phyloP scores from a whole-genome alignment of 768 basidiomycete species.

The Mycena rebaudengoi region DNA sequence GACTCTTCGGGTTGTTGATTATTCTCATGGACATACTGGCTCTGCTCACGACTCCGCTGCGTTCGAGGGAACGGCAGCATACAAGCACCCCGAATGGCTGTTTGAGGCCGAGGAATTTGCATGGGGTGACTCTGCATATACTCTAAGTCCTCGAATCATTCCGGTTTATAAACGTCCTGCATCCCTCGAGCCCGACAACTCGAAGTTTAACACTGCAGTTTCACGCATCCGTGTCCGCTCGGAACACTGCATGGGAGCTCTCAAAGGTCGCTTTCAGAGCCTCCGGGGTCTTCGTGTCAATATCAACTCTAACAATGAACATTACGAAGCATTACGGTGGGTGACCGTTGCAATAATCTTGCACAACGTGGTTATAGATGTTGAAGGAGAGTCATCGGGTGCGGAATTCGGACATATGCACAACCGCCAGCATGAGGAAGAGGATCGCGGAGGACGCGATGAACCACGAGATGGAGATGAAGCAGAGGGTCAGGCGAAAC shows the following conservation, averaged over 20 bases:
- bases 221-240: slow-evolving; percentile 42
- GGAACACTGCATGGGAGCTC: slow-evolving; percentile 47
- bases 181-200: slow-evolving; percentile 33
- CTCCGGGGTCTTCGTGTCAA: slow-evolving; percentile 38
- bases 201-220: slow-evolving; percentile 36
- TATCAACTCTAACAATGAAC: slow-evolving; percentile 38
- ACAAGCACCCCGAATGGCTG: slow-evolving; percentile 31
- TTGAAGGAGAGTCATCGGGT: slow-evolving; percentile 36
- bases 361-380: slow-evolving; percentile 44
- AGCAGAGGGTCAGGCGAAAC: slow-evolving; percentile 25
- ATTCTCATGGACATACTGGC: slow-evolving; percentile 42
- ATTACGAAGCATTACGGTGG: slow-evolving; percentile 38
- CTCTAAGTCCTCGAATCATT: slow-evolving; percentile 36
- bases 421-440: slow-evolving; percentile 19
- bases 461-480: slow-evolving; percentile 8
- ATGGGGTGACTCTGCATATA: slow-evolving; percentile 34
- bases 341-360: slow-evolving; percentile 43
- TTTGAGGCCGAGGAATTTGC: slow-evolving; percentile 39
- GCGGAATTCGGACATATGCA: slow-evolving; percentile 20
- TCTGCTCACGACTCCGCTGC: slow-evolving; percentile 45
- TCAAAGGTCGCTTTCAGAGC: slow-evolving; percentile 45
- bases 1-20: slow-evolving; percentile 41
- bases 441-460: slow-evolving; percentile 17
- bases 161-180: slow-evolving; percentile 42
- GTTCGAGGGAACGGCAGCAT: slow-evolving; percentile 40